Conservation (phyloP, 176 grass and related monocot genomes). For the Dendrocalamus sinicus region DNA sequence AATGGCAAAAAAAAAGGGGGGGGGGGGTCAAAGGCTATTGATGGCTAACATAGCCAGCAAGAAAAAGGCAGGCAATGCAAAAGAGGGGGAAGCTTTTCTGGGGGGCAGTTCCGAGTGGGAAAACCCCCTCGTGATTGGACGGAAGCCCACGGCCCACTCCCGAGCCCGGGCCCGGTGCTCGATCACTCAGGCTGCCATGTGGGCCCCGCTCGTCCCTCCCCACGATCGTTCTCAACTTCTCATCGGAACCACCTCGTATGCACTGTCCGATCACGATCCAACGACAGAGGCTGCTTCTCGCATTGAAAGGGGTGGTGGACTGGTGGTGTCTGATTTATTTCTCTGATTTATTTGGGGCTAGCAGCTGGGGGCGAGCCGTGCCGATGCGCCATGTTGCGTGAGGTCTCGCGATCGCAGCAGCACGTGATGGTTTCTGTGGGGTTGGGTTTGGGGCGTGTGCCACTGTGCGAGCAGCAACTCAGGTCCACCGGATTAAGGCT, state of each 20-base stretch:
- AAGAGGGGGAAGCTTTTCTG: background rate
- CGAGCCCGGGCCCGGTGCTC: background rate
- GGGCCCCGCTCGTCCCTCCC: background rate
- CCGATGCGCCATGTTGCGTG: too few species aligned
- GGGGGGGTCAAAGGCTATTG: too few species aligned
- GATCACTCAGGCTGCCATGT: slow-evolving; percentile 10
- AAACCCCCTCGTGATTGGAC: background rate
- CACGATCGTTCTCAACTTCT: too few species aligned
- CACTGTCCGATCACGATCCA: background rate
- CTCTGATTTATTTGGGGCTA: background rate
- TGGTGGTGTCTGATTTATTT: background rate
- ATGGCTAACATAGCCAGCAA: too few species aligned
- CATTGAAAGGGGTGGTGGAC: background rate
- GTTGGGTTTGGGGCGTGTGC: background rate
- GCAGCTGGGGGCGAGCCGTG: background rate
- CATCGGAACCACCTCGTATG: too few species aligned
- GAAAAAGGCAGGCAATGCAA: background rate
- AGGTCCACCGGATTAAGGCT: background rate
- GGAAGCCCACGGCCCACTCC: slow-evolving; percentile 38
- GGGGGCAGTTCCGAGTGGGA: slow-evolving; percentile 24
- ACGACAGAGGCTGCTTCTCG: rapidly evolving
- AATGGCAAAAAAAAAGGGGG: too few species aligned
- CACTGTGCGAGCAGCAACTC: background rate
- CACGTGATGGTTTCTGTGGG: background rate
- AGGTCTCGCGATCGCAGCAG: too few species aligned